A percentile compares a stretch with the other conserved stretches of the same genome.
These are phyloP conservation scores for Tolypocladium ophioglossoides DNA, from an alignment of 2,329 filamentous ascomycete species.

Conservation along the genomic window DNA sequence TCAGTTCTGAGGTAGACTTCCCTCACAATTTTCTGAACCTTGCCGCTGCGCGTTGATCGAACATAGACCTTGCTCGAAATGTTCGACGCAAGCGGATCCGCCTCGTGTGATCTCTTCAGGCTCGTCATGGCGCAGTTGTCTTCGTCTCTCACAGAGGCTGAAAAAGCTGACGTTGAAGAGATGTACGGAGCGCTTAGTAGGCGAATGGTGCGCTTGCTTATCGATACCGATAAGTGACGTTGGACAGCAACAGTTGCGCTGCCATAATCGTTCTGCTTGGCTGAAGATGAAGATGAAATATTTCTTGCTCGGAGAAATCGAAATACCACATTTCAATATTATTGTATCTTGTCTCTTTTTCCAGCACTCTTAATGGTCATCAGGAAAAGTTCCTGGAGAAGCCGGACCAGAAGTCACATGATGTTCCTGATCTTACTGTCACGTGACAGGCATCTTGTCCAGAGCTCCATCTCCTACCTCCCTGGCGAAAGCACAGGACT, in stretches of 20 bases:
- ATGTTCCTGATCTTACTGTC: background rate
- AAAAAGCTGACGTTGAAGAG: slow-evolving; percentile 7
- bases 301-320: background rate
- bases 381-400: background rate
- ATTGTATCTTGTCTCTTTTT: background rate
- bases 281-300: background rate
- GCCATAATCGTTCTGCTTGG: background rate
- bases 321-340: background rate
- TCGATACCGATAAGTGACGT: slow-evolving; percentile 14
- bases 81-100: slow-evolving; percentile 51
- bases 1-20: slow-evolving; percentile 94
- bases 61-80: slow-evolving; percentile 95
- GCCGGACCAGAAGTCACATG: background rate
- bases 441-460: background rate
- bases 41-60: slow-evolving; percentile 86
- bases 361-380: background rate
- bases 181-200: slow-evolving; percentile 8
- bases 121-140: slow-evolving; percentile 43
- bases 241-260: background rate
- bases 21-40: slow-evolving; percentile 96
- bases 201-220: slow-evolving; percentile 17
- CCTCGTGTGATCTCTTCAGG: slow-evolving; percentile 46
- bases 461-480: background rate
- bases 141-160: background rate
- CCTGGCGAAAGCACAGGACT: background rate